Percentiles rank a stretch among this genome's conserved stretches.
Evolutionary conservation across 2,329 filamentous ascomycete species (phyloP).

Genomic region (Hypoxylon sp.): DNA sequence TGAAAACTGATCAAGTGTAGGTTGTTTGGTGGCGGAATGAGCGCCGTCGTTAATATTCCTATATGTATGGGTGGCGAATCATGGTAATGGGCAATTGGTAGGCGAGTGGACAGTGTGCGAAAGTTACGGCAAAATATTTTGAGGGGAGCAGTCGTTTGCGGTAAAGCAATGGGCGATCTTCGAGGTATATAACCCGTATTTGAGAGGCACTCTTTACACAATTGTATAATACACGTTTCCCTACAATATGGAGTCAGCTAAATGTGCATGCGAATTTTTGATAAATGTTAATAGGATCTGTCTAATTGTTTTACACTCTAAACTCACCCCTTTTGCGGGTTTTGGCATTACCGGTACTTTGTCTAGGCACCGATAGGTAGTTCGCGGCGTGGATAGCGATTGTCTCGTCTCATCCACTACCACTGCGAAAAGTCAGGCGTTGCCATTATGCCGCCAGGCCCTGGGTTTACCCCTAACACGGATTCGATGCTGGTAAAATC

Average conservation of each 20-base stretch:
- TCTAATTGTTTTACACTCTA: neutral
- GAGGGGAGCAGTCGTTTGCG: constrained; percentile 8
- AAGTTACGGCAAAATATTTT: neutral
- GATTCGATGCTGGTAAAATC: constrained; percentile 50
- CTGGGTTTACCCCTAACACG: constrained; percentile 35
- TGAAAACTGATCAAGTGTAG: constrained; percentile 18
- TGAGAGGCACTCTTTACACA: neutral
- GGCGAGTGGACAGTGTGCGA: neutral
- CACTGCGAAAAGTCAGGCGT: constrained; percentile 33
- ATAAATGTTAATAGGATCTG: neutral
- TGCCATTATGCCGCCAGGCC: constrained; percentile 18
- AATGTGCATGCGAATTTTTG: neutral
- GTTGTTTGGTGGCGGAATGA: neutral
- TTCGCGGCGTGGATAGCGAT: neutral
- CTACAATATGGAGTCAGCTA: neutral
- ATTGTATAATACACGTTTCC: neutral
- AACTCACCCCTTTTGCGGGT: neutral
- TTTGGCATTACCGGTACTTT: no score
- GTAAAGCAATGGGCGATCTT: neutral
- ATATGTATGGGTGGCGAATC: neutral
- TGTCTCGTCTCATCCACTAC: constrained; percentile 7
- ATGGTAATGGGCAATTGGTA: neutral
- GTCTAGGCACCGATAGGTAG: neutral
- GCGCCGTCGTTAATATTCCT: neutral
- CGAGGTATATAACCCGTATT: neutral